phyloP scores from a whole-genome alignment of 345 rosid genomes.

The Syzygium aromaticum region DNA sequence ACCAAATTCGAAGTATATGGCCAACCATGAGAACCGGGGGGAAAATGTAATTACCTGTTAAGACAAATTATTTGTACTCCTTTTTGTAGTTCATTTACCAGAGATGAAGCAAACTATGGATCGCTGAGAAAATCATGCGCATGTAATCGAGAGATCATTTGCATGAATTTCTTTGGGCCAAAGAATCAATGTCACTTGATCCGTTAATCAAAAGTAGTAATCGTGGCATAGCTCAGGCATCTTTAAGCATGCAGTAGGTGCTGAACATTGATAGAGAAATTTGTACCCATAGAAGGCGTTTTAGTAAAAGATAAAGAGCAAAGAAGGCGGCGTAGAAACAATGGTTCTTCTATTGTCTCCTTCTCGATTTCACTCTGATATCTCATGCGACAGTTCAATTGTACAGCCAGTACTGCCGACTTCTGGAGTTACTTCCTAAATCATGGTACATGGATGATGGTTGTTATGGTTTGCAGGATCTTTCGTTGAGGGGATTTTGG shows the following conservation, averaged over 20 bases:
- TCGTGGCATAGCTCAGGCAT: not conserved
- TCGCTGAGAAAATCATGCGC: not conserved
- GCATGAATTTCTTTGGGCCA: not conserved
- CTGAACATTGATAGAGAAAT: not conserved
- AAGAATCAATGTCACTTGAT: not conserved
- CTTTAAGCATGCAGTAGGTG: not conserved
- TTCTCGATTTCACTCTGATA: not conserved
- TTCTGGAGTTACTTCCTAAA: not conserved
- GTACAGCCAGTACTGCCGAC: conserved; percentile 18
- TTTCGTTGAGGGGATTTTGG: conserved; percentile 92
- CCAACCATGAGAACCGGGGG: not conserved
- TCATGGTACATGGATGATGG: not conserved
- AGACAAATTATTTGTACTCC: not conserved
- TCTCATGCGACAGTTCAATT: not conserved
- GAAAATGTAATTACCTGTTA: not conserved
- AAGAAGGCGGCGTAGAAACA: not conserved
- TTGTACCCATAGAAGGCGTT: not conserved
- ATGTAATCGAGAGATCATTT: not conserved
- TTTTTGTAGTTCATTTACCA: not conserved
- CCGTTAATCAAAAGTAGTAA: not conserved
- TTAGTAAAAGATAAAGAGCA: not conserved
- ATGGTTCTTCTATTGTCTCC: not conserved
- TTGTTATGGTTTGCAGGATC: conserved; percentile 21
- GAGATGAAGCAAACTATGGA: not conserved
- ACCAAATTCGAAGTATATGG: not conserved